Percentiles rank a stretch among this genome's conserved stretches.
Conservation (phyloP, 1,284 basidiomycete genomes). For the Abortiporus biennis region DNA sequence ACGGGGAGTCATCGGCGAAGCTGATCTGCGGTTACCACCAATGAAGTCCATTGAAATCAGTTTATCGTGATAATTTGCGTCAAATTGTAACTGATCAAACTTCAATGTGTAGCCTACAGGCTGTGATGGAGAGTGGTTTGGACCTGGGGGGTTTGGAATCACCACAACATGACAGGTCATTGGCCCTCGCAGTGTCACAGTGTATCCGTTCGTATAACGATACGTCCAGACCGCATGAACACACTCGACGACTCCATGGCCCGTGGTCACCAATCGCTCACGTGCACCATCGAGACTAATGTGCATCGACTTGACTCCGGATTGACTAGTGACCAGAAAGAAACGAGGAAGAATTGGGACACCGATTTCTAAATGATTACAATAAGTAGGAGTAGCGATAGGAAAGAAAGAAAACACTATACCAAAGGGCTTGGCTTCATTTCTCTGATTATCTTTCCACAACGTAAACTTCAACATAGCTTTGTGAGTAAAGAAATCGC, state of each 20-base stretch:
- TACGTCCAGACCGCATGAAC: constrained; percentile 69
- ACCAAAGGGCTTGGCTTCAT: constrained; percentile 79
- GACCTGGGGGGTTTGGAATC: constrained; percentile 21
- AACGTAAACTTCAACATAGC: constrained; percentile 69
- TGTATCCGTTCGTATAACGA: constrained; percentile 69
- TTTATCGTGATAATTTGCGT: constrained; percentile 65
- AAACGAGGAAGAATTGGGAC: constrained; percentile 74
- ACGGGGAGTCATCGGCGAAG: constrained; percentile 34
- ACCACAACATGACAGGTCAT: constrained; percentile 56
- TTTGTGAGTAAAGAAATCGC: constrained; percentile 58
- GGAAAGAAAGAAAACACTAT: constrained; percentile 19
- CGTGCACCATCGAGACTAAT: constrained; percentile 65
- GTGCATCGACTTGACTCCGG: constrained; percentile 74
- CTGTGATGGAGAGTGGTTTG: constrained; percentile 9
- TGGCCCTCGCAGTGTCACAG: constrained; percentile 64
- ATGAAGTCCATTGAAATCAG: constrained; percentile 58
- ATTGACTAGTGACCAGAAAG: constrained; percentile 74
- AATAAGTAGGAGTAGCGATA: not conserved
- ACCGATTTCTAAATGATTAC: constrained; percentile 51
- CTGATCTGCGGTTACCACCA: constrained; percentile 35
- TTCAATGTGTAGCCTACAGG: constrained; percentile 33
- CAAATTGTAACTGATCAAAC: constrained; percentile 66
- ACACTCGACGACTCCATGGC: constrained; percentile 61
- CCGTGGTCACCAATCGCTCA: constrained; percentile 44
- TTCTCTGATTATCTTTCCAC: constrained; percentile 72